Percentiles rank a stretch among this genome's conserved stretches.
phyloP scores from a whole-genome alignment of 495 filamentous ascomycete species.

The Podospora pseudocomata region DNA sequence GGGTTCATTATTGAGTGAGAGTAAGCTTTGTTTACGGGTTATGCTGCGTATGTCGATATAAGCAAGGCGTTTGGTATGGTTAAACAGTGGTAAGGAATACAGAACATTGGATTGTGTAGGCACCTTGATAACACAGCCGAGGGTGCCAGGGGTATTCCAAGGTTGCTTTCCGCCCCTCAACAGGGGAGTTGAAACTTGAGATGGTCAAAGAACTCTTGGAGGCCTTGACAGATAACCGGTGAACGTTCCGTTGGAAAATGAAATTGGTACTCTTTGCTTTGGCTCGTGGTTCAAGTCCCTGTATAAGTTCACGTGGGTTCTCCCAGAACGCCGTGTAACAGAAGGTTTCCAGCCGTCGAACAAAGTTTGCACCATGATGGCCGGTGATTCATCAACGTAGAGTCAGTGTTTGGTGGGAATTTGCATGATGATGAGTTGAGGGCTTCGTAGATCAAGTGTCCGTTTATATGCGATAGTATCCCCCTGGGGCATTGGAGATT shows the following conservation, averaged over 20 bases:
- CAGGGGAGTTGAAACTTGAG: neutral
- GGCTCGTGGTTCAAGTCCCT: neutral
- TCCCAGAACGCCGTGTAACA: neutral
- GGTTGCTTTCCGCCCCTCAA: neutral
- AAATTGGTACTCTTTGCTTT: neutral
- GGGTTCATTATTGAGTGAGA: neutral
- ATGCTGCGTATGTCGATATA: neutral
- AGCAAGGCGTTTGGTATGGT: neutral
- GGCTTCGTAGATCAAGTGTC: neutral
- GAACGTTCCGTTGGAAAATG: neutral
- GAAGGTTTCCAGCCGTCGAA: neutral
- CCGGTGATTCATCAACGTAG: neutral
- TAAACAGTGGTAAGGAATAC: neutral
- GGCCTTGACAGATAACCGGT: neutral
- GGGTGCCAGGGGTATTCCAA: neutral
- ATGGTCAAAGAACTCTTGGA: neutral
- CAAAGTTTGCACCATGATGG: neutral
- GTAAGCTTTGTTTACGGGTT: neutral
- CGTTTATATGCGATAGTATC: too few relatives aligned
- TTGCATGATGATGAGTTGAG: neutral
- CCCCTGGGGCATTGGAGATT: too few relatives aligned
- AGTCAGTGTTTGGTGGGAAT: neutral
- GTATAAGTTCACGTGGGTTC: neutral
- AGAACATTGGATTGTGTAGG: neutral
- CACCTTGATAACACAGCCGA: conserved; percentile 2